These are phyloP conservation scores for Trametes villosa DNA, from an alignment of 768 basidiomycete genomes.

Conservation along the genomic window DNA sequence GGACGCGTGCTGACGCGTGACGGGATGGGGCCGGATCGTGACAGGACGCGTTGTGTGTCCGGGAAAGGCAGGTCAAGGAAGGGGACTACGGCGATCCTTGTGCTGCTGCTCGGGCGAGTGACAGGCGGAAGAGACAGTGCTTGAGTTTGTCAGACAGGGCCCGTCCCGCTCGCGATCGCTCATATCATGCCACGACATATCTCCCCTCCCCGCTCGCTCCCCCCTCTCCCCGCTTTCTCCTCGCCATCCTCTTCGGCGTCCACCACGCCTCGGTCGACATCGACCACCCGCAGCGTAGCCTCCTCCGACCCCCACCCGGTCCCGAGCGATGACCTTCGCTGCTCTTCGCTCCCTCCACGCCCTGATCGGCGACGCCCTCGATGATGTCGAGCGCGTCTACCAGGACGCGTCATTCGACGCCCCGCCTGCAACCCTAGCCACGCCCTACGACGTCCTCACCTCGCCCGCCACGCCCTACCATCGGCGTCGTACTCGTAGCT, in stretches of 20 bases:
- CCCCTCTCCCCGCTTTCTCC: neutral
- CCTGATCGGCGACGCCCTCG: constrained; percentile 69
- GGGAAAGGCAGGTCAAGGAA: constrained; percentile 8
- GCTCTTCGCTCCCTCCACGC: constrained; percentile 64
- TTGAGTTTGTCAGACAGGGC: neutral
- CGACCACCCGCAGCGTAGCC: neutral
- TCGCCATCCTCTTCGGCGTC: neutral
- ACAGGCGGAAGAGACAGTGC: neutral
- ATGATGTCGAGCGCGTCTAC: constrained; percentile 67
- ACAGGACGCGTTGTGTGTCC: constrained; percentile 10
- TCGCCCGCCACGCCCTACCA: constrained; percentile 20
- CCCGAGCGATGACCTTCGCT: constrained; percentile 54
- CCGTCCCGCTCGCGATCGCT: constrained; percentile 3
- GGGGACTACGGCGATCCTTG: constrained; percentile 1
- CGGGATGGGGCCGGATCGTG: constrained; percentile 18
- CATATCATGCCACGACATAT: constrained; percentile 5
- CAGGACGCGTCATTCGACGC: constrained; percentile 21
- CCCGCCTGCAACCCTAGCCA: constrained; percentile 14
- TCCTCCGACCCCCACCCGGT: neutral
- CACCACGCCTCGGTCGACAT: neutral
- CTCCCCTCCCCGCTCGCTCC: neutral
- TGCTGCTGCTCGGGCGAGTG: neutral
- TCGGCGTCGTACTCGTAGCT: neutral
- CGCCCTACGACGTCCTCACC: constrained; percentile 17
- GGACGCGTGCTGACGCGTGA: constrained; percentile 2